A percentile compares a stretch with the other conserved stretches of the same genome.
These are phyloP conservation scores for Xylariaceae sp. DNA, from an alignment of 2,329 filamentous ascomycete genomes.

Conservation along the genomic window DNA sequence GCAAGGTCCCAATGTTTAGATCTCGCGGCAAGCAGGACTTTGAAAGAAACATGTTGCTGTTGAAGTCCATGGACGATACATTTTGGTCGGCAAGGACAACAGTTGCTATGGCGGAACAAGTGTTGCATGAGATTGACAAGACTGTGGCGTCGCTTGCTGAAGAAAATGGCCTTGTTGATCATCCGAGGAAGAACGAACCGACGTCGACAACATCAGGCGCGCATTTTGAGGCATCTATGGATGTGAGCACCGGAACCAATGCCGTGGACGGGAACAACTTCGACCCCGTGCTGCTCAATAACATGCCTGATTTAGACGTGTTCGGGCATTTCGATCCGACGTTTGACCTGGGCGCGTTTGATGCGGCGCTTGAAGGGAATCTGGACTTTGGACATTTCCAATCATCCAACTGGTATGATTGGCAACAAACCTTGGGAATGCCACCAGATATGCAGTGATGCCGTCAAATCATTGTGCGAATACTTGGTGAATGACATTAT, in stretches of 20 bases:
- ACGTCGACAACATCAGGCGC: constrained; percentile 12
- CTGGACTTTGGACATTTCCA: constrained; percentile 44
- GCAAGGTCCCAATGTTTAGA: constrained; percentile 55
- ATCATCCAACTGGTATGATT: constrained; percentile 47
- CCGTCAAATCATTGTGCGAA: no score
- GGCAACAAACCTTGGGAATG: constrained; percentile 28
- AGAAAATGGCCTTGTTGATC: constrained; percentile 23
- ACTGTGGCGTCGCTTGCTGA: constrained; percentile 44
- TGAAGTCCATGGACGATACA: constrained; percentile 51
- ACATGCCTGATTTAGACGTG: constrained; percentile 47
- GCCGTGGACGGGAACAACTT: constrained; percentile 24
- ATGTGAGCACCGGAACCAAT: constrained; percentile 6
- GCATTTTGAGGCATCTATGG: constrained; percentile 4
- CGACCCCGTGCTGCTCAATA: constrained; percentile 41
- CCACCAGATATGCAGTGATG: no score
- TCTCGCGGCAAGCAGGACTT: constrained; percentile 53
- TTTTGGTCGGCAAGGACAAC: constrained; percentile 56
- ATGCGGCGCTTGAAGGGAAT: constrained; percentile 52
- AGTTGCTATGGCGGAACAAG: constrained; percentile 50
- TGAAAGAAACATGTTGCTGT: constrained; percentile 48
- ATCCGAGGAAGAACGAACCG: constrained; percentile 19
- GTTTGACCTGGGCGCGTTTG: constrained; percentile 51
- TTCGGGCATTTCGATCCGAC: constrained; percentile 53
- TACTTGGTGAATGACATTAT: no score
- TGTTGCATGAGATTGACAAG: constrained; percentile 54